Base-by-base conservation (phyloP, 2,329 filamentous ascomycete species). In the Aspergillus aculeatus region DNA sequence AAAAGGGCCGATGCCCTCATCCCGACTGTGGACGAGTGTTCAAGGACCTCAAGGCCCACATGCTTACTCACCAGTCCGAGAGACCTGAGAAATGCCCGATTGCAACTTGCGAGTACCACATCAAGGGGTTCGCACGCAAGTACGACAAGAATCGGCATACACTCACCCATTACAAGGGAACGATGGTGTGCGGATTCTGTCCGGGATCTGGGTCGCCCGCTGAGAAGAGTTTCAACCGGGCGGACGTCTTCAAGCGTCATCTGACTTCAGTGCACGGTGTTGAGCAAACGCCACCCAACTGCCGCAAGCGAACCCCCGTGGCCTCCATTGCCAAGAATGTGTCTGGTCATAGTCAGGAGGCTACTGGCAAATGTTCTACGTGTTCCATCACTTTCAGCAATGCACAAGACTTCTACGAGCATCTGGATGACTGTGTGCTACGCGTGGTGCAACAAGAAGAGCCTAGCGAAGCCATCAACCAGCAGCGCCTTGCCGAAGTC, bases 91-190 rank as follows among this genome's bases (percentile, higher is more conserved):
- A 97, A 80, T 97, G 93, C 78, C 93, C 93, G 1, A 96, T 96
- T 67, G 83, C 89, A 59, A 95, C 88, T 0, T 97, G 93, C 80
- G 92, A 96, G 71, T 97, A 96, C 77, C 89, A 96, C 80, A 81
- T 85, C 71, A 96, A 96, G 78, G 93, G 93, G 4, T 97, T 97
- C 72, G 92, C 93, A 11, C 85, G 93, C 68, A 96, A 96, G 78
- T 97, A 97, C 74, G 93, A 97, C 81, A 96, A 96, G 83, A 96
- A 96, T 78, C 83, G 93, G 49, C 93, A 97, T 75, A 96, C 92
- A 5, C 78, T 96, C 63, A 97, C 93, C 5, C 93, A 97, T 75
- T 97, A 96, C 84, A 96, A 96, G 79, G 93, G 93, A 47, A 96
- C 91, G 52, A 96, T 96, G 93, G 91, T 96, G 24, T 97, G 93